These are phyloP conservation scores for Penicillium sp. DNA, from an alignment of 2,329 filamentous ascomycete species.

Conservation along the genomic window DNA sequence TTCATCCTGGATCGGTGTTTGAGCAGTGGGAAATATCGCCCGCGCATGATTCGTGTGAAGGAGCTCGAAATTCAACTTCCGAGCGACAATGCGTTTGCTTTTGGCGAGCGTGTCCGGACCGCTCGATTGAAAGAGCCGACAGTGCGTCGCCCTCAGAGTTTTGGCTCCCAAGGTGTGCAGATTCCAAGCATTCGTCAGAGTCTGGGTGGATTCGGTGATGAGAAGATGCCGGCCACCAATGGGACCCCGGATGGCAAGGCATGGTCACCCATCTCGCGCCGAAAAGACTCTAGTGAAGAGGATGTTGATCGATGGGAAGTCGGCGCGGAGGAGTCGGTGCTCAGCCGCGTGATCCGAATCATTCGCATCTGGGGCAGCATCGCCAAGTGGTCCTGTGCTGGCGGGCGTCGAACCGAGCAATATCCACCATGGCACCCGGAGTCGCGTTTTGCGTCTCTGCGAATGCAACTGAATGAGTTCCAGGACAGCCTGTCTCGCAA, in stretches of 20 bases:
- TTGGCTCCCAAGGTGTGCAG: constrained; percentile 42
- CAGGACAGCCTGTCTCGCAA: constrained; percentile 52
- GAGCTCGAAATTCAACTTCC: constrained; percentile 56
- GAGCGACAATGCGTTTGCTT: constrained; percentile 56
- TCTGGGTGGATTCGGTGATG: constrained; percentile 36
- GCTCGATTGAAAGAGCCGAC: constrained; percentile 47
- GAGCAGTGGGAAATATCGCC: constrained; percentile 55
- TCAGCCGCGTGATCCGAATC: constrained; percentile 55
- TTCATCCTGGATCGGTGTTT: constrained; percentile 57
- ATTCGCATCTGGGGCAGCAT: constrained; percentile 57
- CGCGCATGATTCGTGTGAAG: constrained; percentile 51
- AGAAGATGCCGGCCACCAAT: constrained; percentile 35
- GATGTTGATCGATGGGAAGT: constrained; percentile 53
- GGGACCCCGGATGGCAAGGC: constrained; percentile 34
- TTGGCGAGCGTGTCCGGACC: constrained; percentile 55
- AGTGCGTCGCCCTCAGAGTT: constrained; percentile 37
- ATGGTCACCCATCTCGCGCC: constrained; percentile 40
- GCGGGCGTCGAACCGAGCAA: constrained; percentile 51
- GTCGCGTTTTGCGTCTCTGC: constrained; percentile 49
- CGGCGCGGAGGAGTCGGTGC: constrained; percentile 52
- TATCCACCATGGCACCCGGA: constrained; percentile 54
- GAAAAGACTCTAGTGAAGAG: constrained; percentile 41
- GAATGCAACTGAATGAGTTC: constrained; percentile 49
- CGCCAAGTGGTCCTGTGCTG: constrained; percentile 54
- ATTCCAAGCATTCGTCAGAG: constrained; percentile 44